Percentiles rank a stretch among this genome's conserved stretches.
phyloP scores from a whole-genome alignment of 176 grass and related monocot species.

The Bonia amplexicaulis region DNA sequence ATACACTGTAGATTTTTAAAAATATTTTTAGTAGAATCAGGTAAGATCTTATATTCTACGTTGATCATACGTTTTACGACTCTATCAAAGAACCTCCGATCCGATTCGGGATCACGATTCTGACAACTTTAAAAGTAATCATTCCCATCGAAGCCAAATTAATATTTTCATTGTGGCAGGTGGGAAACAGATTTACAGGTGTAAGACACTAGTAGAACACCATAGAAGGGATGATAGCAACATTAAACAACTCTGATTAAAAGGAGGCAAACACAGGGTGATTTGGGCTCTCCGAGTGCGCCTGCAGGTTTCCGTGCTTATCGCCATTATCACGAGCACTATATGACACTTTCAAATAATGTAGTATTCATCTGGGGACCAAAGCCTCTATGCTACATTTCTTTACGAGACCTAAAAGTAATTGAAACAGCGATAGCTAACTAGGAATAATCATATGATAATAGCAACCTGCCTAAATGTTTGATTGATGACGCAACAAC shows the following conservation, averaged over 20 bases:
- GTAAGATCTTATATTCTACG: too few species aligned
- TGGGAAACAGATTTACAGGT: neutral
- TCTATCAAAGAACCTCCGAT: too few species aligned
- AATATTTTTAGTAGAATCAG: too few species aligned
- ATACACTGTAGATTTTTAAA: too few species aligned
- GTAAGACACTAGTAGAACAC: neutral
- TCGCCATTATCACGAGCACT: neutral
- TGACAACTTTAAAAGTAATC: neutral
- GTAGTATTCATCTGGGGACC: neutral
- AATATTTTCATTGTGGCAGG: neutral
- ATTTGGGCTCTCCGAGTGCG: neutral
- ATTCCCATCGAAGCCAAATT: neutral
- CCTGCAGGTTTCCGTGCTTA: neutral
- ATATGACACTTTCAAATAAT: neutral
- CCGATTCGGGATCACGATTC: too few species aligned
- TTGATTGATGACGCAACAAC: neutral
- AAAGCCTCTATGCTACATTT: neutral
- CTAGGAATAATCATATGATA: neutral
- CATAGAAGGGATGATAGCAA: neutral
- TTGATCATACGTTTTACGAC: too few species aligned
- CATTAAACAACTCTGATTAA: constrained; percentile 10
- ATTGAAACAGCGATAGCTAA: constrained; percentile 10
- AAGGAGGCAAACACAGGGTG: neutral
- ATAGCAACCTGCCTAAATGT: neutral
- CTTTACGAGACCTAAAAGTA: neutral